Evolutionary conservation across 192 early-diverging fungal species (phyloP).

Genomic region (Helicostylum pulchrum): DNA sequence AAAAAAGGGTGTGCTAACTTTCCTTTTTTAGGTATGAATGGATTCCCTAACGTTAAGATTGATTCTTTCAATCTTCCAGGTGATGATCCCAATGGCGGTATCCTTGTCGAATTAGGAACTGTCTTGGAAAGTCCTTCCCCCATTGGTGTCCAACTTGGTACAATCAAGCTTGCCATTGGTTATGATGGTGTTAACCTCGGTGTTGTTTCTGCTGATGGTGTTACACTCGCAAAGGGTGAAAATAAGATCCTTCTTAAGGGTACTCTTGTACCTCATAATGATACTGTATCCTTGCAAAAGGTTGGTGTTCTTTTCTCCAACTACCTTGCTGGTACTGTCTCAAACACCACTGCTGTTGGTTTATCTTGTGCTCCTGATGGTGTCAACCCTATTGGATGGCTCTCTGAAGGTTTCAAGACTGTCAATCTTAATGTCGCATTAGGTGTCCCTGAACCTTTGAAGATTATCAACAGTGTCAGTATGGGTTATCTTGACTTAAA

Average conservation of each 20-base stretch:
- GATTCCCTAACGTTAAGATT: conserved; percentile 51
- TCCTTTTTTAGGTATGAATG: conserved; percentile 44
- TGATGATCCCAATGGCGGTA: conserved; percentile 55
- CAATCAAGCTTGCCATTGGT: conserved; percentile 47
- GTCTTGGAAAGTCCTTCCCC: conserved; percentile 53
- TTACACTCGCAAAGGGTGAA: conserved; percentile 36
- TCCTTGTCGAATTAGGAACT: conserved; percentile 50
- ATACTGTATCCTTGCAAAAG: conserved; percentile 39
- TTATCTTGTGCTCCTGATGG: conserved; percentile 50
- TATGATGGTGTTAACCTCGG: conserved; percentile 46
- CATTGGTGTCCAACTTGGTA: conserved; percentile 55
- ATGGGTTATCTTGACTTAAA: conserved; percentile 54
- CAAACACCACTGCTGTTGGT: conserved; percentile 48
- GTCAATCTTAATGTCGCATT: conserved; percentile 53
- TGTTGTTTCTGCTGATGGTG: conserved; percentile 40
- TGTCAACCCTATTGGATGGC: conserved; percentile 45
- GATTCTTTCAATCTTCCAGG: conserved; percentile 50
- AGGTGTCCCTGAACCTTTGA: conserved; percentile 37
- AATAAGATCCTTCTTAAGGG: conserved; percentile 55
- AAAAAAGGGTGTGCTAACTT: background rate
- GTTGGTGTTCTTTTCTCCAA: conserved; percentile 50
- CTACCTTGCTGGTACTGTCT: conserved; percentile 48
- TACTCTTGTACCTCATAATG: conserved; percentile 46
- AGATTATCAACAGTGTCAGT: conserved; percentile 49
- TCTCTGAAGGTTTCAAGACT: conserved; percentile 46